Percentiles rank a stretch among this genome's conserved stretches.
These are phyloP conservation scores for Mortierella sp. DNA, from an alignment of 371 early-diverging fungal genomes.

Conservation along the genomic window DNA sequence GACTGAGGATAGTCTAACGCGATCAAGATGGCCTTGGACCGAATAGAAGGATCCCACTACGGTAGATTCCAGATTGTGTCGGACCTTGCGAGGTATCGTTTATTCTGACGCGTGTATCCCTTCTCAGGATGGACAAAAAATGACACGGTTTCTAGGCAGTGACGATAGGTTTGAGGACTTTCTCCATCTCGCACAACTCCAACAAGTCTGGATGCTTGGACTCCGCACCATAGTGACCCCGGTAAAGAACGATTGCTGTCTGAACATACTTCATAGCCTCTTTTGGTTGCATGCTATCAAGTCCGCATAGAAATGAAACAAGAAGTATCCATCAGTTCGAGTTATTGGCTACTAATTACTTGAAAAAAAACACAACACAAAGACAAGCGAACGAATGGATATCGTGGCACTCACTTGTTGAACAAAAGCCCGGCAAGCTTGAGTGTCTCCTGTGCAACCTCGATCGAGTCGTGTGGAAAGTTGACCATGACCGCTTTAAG, in stretches of 20 bases:
- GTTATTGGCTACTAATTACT: no score
- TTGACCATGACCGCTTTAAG: slow-evolving; percentile 45
- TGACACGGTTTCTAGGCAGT: no score
- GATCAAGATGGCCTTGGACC: no score
- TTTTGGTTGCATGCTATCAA: slow-evolving; percentile 34
- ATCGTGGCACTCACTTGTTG: slow-evolving; percentile 56
- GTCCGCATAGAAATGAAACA: background rate
- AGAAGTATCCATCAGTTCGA: no score
- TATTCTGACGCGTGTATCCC: no score
- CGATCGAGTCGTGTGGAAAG: slow-evolving; percentile 52
- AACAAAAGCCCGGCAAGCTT: slow-evolving; percentile 50
- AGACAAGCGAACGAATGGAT: no score
- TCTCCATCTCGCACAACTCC: slow-evolving; percentile 55
- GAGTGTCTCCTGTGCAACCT: slow-evolving; percentile 51
- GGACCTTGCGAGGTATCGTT: no score
- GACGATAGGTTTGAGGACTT: slow-evolving; percentile 20
- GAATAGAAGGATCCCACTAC: no score
- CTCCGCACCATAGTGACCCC: slow-evolving; percentile 40
- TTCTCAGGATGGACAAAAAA: no score
- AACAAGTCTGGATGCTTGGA: slow-evolving; percentile 46
- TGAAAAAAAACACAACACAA: background rate
- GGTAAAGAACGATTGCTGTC: slow-evolving; percentile 42
- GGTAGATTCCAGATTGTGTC: no score
- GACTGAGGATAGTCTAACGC: no score
- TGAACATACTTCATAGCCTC: slow-evolving; percentile 47